These are phyloP conservation scores for Nemania sp. DNA, from an alignment of 2,329 filamentous ascomycete genomes.

Conservation along the genomic window DNA sequence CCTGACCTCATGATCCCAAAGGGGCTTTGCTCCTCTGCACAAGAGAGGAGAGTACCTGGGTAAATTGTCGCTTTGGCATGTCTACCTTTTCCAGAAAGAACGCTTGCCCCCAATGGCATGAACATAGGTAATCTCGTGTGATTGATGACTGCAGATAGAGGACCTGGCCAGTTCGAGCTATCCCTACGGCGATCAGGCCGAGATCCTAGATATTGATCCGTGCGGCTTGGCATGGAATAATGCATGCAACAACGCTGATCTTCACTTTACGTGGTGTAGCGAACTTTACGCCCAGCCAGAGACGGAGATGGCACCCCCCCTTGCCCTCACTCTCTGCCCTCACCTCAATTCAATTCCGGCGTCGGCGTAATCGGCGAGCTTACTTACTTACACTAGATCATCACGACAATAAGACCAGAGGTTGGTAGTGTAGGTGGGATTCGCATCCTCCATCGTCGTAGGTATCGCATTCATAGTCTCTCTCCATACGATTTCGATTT, in stretches of 20 bases:
- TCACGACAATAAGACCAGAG: not conserved
- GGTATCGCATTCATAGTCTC: not conserved
- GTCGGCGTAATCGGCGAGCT: slow-evolving; percentile 12
- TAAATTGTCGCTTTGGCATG: no score
- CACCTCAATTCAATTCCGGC: not conserved
- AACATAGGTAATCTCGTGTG: slow-evolving; percentile 18
- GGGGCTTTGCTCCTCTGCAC: not conserved
- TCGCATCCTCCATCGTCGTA: not conserved
- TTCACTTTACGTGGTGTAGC: no score
- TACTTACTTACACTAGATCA: not conserved
- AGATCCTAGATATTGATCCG: slow-evolving; percentile 3
- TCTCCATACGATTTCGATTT: not conserved
- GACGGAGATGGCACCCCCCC: not conserved
- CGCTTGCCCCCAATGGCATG: slow-evolving; percentile 17
- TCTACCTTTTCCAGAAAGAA: not conserved
- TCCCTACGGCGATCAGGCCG: slow-evolving; percentile 12
- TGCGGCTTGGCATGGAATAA: slow-evolving; percentile 19
- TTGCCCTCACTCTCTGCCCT: not conserved
- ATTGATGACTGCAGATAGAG: slow-evolving; percentile 26
- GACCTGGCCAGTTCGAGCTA: no score
- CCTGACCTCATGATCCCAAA: slow-evolving; percentile 5
- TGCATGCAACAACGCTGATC: slow-evolving; percentile 24
- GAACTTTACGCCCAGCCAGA: not conserved
- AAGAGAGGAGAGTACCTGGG: no score
- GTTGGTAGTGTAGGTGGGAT: not conserved